Conservation (phyloP, 108 stramenopile species). For the Cyclotella distinguenda region DNA sequence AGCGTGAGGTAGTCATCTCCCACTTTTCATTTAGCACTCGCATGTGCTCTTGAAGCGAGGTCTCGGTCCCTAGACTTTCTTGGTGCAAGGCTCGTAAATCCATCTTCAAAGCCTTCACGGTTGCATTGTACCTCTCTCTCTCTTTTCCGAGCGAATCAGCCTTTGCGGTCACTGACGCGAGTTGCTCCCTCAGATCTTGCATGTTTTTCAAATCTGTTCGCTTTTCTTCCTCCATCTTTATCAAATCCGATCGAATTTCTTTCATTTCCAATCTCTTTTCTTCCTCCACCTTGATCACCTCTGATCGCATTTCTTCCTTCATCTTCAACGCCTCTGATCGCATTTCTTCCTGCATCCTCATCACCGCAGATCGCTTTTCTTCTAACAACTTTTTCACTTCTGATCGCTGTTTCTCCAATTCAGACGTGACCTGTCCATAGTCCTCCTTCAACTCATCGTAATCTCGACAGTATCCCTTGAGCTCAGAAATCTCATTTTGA, state of each 20-base stretch:
- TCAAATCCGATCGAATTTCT: no score
- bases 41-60: slow-evolving; percentile 49
- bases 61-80: slow-evolving; percentile 26
- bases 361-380: no score
- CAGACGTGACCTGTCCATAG: slow-evolving; percentile 1
- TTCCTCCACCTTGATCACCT: no score
- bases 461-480: slow-evolving; percentile 19
- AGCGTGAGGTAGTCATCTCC: slow-evolving; percentile 7
- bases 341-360: no score
- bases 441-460: slow-evolving; percentile 5
- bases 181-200: slow-evolving; percentile 1
- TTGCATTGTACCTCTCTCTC: slow-evolving; percentile 46
- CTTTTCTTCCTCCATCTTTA: slow-evolving; percentile 10
- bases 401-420: slow-evolving; percentile 1
- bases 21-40: slow-evolving; percentile 36
- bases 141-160: slow-evolving; percentile 23
- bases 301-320: no score
- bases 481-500: slow-evolving; percentile 35
- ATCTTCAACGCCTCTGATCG: no score
- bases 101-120: slow-evolving; percentile 44
- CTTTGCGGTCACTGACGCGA: slow-evolving; percentile 15
- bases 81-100: slow-evolving; percentile 34
- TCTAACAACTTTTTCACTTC: no score
- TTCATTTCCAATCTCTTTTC: no score
- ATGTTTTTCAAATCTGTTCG: slow-evolving; percentile 3